Percentiles rank a stretch among this genome's conserved stretches.
Evolutionary conservation across 139 green algal species (phyloP).

Genomic region (Chlorella sp.): DNA sequence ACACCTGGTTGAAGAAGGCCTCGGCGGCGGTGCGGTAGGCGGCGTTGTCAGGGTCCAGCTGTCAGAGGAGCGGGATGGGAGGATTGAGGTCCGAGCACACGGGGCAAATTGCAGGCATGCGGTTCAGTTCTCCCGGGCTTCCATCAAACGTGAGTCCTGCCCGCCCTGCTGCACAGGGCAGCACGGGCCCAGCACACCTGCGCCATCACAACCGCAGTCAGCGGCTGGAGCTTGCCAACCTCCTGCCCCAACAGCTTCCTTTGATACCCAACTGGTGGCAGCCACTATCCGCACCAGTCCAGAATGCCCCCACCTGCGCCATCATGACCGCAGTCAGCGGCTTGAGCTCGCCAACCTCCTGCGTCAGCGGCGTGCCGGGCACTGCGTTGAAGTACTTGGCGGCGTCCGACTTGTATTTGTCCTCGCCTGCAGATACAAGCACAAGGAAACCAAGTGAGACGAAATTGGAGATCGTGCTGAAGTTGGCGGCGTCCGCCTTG

Average conservation of each 20-base stretch:
- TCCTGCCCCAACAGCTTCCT: background rate
- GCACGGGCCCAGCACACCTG: too few species aligned
- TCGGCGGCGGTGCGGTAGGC: background rate
- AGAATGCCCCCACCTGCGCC: slow-evolving; percentile 9
- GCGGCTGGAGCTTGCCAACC: slow-evolving; percentile 8
- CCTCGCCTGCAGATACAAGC: slow-evolving; percentile 4
- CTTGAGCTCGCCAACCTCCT: slow-evolving; percentile 19
- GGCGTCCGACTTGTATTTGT: slow-evolving; percentile 5
- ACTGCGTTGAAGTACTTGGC: background rate
- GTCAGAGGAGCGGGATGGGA: background rate
- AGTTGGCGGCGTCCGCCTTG: too few species aligned
- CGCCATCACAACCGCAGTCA: background rate
- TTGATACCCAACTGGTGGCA: too few species aligned
- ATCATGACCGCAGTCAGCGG: slow-evolving; percentile 8
- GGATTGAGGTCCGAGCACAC: too few species aligned
- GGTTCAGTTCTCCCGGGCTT: too few species aligned
- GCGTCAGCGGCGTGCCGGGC: background rate
- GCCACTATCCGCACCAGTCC: too few species aligned
- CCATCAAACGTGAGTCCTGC: too few species aligned
- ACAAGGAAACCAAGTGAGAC: too few species aligned
- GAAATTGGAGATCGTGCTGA: too few species aligned
- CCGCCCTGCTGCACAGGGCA: too few species aligned
- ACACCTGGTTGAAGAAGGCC: too few species aligned
- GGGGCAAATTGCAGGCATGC: too few species aligned
- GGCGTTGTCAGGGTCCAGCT: slow-evolving; percentile 30